Percentiles rank a stretch among this genome's conserved stretches.
Conservation (phyloP, 345 rosid species). For the Laguncularia racemosa region DNA sequence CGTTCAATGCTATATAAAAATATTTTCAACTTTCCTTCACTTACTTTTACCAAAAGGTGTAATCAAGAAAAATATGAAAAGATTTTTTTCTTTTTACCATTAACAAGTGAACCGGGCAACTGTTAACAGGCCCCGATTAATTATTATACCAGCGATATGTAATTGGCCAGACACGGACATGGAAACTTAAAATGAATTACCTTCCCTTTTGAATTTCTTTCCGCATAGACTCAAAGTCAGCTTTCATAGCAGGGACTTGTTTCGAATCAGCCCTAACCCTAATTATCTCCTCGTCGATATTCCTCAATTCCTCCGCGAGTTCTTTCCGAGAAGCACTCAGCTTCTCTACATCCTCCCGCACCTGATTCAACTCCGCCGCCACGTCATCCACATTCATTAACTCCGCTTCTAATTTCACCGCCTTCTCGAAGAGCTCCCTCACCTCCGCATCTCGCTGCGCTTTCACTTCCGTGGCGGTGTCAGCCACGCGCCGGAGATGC, state of each 20-base stretch:
- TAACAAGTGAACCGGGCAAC: background rate
- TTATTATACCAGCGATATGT: no score
- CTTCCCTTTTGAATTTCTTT: slow-evolving; percentile 68
- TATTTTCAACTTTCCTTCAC: no score
- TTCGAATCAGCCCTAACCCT: slow-evolving; percentile 42
- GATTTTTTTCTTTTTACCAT: no score
- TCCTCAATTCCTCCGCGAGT: slow-evolving; percentile 31
- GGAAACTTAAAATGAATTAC: slow-evolving; percentile 19
- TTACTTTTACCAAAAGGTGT: no score
- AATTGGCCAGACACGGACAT: no score
- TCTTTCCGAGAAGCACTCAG: slow-evolving; percentile 33
- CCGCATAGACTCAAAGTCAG: slow-evolving; percentile 44
- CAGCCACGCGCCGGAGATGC: slow-evolving; percentile 37
- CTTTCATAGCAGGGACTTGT: slow-evolving; percentile 26
- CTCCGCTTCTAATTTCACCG: slow-evolving; percentile 62
- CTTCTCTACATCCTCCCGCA: slow-evolving; percentile 38
- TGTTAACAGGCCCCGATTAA: background rate
- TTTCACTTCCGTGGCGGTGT: slow-evolving; percentile 40
- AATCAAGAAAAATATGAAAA: no score
- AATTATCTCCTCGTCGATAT: slow-evolving; percentile 31
- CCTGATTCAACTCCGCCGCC: slow-evolving; percentile 49
- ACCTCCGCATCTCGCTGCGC: slow-evolving; percentile 59
- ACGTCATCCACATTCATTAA: slow-evolving; percentile 42
- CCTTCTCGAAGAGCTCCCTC: slow-evolving; percentile 56
- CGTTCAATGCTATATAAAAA: no score